A percentile compares a stretch with the other conserved stretches of the same genome.
phyloP scores from a whole-genome alignment of 108 stramenopile genomes.

The Cyclotella atomus region DNA sequence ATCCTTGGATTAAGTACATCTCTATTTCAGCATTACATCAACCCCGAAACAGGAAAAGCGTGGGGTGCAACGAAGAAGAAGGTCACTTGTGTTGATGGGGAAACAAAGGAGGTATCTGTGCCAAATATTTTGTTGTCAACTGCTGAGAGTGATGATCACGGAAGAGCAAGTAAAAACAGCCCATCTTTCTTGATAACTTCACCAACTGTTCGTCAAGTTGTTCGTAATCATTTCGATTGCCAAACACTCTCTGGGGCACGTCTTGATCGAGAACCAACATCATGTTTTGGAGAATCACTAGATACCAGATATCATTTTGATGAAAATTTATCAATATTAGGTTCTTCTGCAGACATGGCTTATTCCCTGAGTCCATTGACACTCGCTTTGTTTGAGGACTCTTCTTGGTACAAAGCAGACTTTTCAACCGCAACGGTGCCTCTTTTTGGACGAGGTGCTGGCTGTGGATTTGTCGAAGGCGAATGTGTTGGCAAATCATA shows the following conservation, averaged over 20 bases:
- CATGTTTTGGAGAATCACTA: slow-evolving; percentile 68
- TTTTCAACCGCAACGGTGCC: slow-evolving; percentile 35
- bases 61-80: slow-evolving; percentile 31
- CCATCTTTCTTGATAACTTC: slow-evolving; percentile 46
- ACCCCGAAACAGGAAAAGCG: slow-evolving; percentile 67
- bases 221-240: slow-evolving; percentile 57
- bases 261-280: slow-evolving; percentile 26
- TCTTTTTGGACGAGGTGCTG: slow-evolving; percentile 51
- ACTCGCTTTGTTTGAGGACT: slow-evolving; percentile 52
- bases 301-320: slow-evolving; percentile 49
- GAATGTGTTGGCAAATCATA: slow-evolving; percentile 37
- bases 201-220: slow-evolving; percentile 48
- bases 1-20: slow-evolving; percentile 77
- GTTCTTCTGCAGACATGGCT: slow-evolving; percentile 40
- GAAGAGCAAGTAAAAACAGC: not conserved
- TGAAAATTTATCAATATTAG: slow-evolving; percentile 30
- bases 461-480: slow-evolving; percentile 51
- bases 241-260: slow-evolving; percentile 46
- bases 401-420: slow-evolving; percentile 70
- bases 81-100: slow-evolving; percentile 49
- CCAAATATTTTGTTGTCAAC: slow-evolving; percentile 38
- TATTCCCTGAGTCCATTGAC: slow-evolving; percentile 49
- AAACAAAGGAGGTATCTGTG: slow-evolving; percentile 23
- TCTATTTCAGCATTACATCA: slow-evolving; percentile 72
- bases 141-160: slow-evolving; percentile 14